Percentiles rank a stretch among this genome's conserved stretches.
These are phyloP conservation scores for Aspergillus nomiae DNA, from an alignment of 2,329 filamentous ascomycete species.

Conservation along the genomic window DNA sequence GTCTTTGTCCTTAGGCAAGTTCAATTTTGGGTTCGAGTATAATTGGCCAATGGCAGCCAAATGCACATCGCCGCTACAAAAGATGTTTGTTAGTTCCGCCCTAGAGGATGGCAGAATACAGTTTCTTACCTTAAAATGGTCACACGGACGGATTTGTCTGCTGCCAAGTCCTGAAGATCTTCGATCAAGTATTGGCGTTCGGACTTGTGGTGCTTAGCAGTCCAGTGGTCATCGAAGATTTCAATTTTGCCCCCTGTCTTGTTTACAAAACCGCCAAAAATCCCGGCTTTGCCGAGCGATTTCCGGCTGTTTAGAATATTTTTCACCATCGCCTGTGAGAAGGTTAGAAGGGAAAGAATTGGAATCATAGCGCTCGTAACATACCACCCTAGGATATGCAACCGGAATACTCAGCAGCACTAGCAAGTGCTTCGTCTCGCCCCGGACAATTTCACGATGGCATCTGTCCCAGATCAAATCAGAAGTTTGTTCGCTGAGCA, in stretches of 20 bases:
- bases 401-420: slow-evolving; percentile 84
- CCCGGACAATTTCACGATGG: slow-evolving; percentile 77
- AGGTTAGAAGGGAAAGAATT: slow-evolving; percentile 26
- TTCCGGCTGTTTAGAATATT: slow-evolving; percentile 82
- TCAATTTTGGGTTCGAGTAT: slow-evolving; percentile 84
- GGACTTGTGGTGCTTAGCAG: slow-evolving; percentile 87
- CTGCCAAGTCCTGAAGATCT: slow-evolving; percentile 89
- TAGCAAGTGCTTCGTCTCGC: slow-evolving; percentile 84
- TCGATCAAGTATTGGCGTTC: slow-evolving; percentile 86
- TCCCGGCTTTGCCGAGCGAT: slow-evolving; percentile 76
- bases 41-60: slow-evolving; percentile 91
- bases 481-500: slow-evolving; percentile 79
- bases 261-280: slow-evolving; percentile 79
- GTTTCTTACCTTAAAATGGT: slow-evolving; percentile 73
- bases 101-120: background rate
- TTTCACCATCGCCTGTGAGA: slow-evolving; percentile 63
- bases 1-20: slow-evolving; percentile 83
- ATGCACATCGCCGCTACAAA: slow-evolving; percentile 80
- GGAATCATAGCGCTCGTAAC: slow-evolving; percentile 30
- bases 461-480: slow-evolving; percentile 84
- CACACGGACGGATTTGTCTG: slow-evolving; percentile 86
- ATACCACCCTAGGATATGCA: slow-evolving; percentile 75
- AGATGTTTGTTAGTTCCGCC: background rate
- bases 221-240: slow-evolving; percentile 96
- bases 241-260: slow-evolving; percentile 90